Base-by-base conservation (phyloP, 371 early-diverging fungal species). In the Fennellomyces sp. region DNA sequence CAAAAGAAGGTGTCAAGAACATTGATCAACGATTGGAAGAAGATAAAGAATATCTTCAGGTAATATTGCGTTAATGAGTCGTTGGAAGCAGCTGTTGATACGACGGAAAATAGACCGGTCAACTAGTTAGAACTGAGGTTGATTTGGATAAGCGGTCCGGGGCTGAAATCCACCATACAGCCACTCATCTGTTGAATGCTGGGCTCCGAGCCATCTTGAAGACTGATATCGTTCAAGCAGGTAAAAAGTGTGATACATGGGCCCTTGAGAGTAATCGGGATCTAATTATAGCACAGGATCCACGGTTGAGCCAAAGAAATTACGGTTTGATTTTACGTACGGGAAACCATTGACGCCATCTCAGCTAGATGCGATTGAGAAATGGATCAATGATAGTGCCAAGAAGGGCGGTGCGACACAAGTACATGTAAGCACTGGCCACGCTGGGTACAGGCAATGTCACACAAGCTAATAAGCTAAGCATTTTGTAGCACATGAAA, bases 301-400 rank as follows among this genome's bases (percentile, higher is more conserved):
- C 3, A 66, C 78, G 30, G 91, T 92, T 11, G 86, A 85, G n/a
- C 71, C 84, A 0, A 70, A 69, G 2, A 74, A 85, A 27, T 67
- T 91, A 35, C 78, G 90, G 23, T 92, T 92, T 60, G 92, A 92
- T 62, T 90, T 92, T 50, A 87, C 91, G 0, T 82, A 85, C 63
- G 79, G 79, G 11, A 81, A 82, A 41, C 80, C 90, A 0, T 64
- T 91, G 23, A 74, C 83, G 4, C 53, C 61, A n/a, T 63, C 69
- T 8, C 86, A 89, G 59, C 66, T 82, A 30, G 51, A 60, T 7
- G 63, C 69, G 52, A 72, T 91, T 48, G 91, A 90, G 58, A 56
- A 72, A 15, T 77, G 84, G 78, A 82, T 90, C 25, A 92, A 92
- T 61, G 45, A 76, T 5, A 68, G 71, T 4, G 85, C 86, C 1